Conservation (phyloP, 1,284 basidiomycete species). For the Cutaneotrichosporon daszewskae region DNA sequence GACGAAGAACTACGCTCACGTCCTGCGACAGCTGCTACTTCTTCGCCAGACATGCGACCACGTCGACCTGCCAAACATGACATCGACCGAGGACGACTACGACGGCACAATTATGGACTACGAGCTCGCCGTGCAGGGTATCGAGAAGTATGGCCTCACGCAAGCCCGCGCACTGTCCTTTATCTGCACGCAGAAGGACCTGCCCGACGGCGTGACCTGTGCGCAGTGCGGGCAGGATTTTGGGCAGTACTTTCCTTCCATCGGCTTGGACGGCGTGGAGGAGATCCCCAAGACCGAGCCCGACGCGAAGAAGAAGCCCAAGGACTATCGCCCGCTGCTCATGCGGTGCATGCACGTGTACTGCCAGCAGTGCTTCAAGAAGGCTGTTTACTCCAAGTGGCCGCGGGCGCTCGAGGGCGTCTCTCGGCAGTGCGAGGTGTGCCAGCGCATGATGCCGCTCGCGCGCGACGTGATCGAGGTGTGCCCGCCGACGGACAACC, state of each 20-base stretch:
- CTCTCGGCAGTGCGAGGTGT: conserved; percentile 64
- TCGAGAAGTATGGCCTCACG: conserved; percentile 75
- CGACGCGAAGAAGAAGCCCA: conserved; percentile 31
- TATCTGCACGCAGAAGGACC: conserved; percentile 74
- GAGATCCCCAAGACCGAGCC: conserved; percentile 48
- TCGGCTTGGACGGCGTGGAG: conserved; percentile 49
- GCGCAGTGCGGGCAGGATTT: conserved; percentile 79
- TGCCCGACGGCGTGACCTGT: conserved; percentile 72
- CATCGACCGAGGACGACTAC: conserved; percentile 44
- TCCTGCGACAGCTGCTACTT: conserved; percentile 89
- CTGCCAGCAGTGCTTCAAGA: conserved; percentile 75
- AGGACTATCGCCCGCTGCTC: conserved; percentile 53
- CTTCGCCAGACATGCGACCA: conserved; percentile 97
- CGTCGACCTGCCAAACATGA: conserved; percentile 71
- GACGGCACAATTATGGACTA: conserved; percentile 64
- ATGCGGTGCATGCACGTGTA: conserved; percentile 93
- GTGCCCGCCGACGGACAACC: conserved; percentile 54
- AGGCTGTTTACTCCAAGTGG: conserved; percentile 69
- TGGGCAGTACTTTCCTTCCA: conserved; percentile 49
- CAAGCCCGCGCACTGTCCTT: conserved; percentile 67
- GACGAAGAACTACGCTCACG: conserved; percentile 90
- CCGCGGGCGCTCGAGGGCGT: conserved; percentile 60
- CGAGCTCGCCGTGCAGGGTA: conserved; percentile 68
- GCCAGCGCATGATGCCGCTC: conserved; percentile 58
- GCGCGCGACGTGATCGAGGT: conserved; percentile 70